Evolutionary conservation across 345 rosid species (phyloP), one percentile per base, ranked within the genome.

Genomic region (Gossypium rotundifolium): DNA sequence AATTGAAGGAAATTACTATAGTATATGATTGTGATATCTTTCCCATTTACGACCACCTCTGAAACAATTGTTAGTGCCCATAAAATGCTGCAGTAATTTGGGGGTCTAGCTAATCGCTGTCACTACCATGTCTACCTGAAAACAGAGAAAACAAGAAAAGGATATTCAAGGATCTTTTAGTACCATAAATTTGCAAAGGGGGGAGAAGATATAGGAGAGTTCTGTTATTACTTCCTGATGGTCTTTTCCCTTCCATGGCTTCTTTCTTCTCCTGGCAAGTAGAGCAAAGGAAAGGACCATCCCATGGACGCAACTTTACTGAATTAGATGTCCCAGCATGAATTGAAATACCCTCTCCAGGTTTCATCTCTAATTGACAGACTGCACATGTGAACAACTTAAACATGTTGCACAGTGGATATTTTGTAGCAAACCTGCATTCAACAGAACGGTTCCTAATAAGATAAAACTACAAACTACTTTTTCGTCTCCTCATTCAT

Each of bases 231-330:
- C 99, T 93, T 86, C 97, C 91, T 8, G 85, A 84, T 11, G 84
- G 81, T 86, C 92, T 85, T 84, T 84, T 96, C 68, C 99, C 97
- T 90, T 96, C 99, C 98, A 96, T 96, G 77, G 94, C 94, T 74
- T 93, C 98, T 85, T 85, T 96, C 84, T 93, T 96, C 76, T 93
- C 90, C 81, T 96, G 99, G 88, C 99, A 96, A 86, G 92, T 96
- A 58, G 70, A 65, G 77, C 99, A 96, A 83, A 96, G 98, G 85
- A 93, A 96, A 73, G 99, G 99, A 75, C 99, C 99, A 88, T 96
- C 99, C 93, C 98, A 93, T 5, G 99, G 95, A 70, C 97, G 97
- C 75, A 87, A 76, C 80, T 85, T 93, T 72, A 89, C 80, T 10
- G 82, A 74, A 79, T 84, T 79, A 75, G 94, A 75, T 27, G 92